Evolutionary conservation across 495 filamentous ascomycete genomes (phyloP), one percentile per base, ranked within the genome.

Genomic region (Talaromyces borbonicus): DNA sequence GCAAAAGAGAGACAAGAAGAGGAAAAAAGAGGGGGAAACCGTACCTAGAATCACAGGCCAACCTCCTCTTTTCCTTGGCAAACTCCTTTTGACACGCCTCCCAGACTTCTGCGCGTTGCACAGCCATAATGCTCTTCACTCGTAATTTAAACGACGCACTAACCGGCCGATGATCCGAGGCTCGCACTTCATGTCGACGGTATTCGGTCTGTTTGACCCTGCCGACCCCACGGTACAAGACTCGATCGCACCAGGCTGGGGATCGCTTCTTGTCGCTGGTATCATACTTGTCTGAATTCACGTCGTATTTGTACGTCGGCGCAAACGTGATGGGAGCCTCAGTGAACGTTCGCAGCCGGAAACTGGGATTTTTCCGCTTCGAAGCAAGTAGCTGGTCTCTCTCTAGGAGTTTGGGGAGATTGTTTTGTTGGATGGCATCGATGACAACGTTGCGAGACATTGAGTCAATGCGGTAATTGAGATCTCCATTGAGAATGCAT

Each of bases 401-500:
- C 33, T 97, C 92, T 0, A 98, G 75, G n/a, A 97, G 75, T 59
- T 95, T 92, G n/a, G 65, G 50, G 3, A 97, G 73, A 53, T 96
- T 94, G 49, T 81, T 80, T 37, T 78, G 67, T 32, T 81, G 83
- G 42, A 96, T 72, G 0, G 84, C 86, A 45, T 81, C 81, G 41
- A 98, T 84, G 27, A 97, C 89, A 6, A 85, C 84, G 55, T 96
- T 85, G 8, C 92, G 84, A 15, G 84, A 81, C 74, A 96, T 95
- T n/a, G 88, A 83, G 61, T 98, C 92, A 55, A 98, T 97, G 31
- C 92, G 89, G 65, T 98, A 98, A 61, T 98, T 98, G 33, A 98
- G 77, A 57, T 98, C 92, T 14, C 92, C 92, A 57, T 97, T 96
- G 15, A 96, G 64, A 41, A 98, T 80, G 56, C 92, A 98, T 15